Evolutionary conservation across 2,329 filamentous ascomycete species (phyloP).

Genomic region (Erysiphe pulchra): DNA sequence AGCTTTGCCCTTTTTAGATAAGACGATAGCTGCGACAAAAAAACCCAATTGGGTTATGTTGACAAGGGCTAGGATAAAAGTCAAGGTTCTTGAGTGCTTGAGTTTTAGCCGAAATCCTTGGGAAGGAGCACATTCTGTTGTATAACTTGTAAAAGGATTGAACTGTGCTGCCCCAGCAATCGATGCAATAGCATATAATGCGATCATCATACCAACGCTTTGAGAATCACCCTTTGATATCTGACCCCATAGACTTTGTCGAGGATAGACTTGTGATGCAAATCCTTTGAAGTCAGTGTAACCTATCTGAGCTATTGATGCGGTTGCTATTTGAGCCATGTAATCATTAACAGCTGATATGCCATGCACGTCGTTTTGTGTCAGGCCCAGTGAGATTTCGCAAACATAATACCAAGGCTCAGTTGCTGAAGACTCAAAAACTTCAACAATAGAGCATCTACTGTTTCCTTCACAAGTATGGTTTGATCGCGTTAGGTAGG

Average conservation of each 20-base stretch:
- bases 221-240: constrained; percentile 12
- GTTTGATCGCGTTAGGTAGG: constrained; percentile 14
- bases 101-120: constrained; percentile 11
- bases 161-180: constrained; percentile 6
- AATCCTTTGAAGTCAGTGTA: constrained; percentile 8
- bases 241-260: constrained; percentile 16
- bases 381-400: constrained; percentile 15
- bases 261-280: constrained; percentile 18
- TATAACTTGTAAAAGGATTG: constrained; percentile 4
- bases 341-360: constrained; percentile 12
- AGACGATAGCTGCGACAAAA: constrained; percentile 6
- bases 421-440: constrained; percentile 15
- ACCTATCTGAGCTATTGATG: constrained; percentile 18
- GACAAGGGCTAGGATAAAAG: constrained; percentile 14
- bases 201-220: constrained; percentile 15
- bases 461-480: constrained; percentile 4
- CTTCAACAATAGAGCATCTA: constrained; percentile 12
- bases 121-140: constrained; percentile 3
- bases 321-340: constrained; percentile 14
- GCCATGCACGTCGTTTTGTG: constrained; percentile 12
- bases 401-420: constrained; percentile 19
- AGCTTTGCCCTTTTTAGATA: constrained; percentile 10
- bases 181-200: constrained; percentile 15
- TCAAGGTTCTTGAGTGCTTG: constrained; percentile 20
- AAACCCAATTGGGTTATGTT: constrained; percentile 7